These are phyloP conservation scores for Epichloe gansuensis DNA, from an alignment of 2,329 filamentous ascomycete genomes.

Conservation along the genomic window DNA sequence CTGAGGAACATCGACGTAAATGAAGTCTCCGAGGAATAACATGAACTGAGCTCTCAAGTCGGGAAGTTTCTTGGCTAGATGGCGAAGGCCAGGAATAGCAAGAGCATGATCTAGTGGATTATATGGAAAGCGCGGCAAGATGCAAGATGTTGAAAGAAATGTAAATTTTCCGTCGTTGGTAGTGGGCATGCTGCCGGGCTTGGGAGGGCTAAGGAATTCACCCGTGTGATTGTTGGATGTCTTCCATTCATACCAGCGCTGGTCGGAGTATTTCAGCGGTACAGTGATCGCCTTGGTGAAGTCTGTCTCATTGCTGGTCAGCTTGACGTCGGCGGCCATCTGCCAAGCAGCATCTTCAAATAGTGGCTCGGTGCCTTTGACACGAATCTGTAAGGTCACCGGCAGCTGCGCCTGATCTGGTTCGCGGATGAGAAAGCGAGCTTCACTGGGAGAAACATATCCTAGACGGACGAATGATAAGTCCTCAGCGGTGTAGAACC, in stretches of 20 bases:
- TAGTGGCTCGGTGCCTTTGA: conserved; percentile 36
- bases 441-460: conserved; percentile 69
- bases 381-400: conserved; percentile 54
- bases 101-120: conserved; percentile 71
- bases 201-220: conserved; percentile 66
- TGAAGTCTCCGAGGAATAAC: conserved; percentile 78
- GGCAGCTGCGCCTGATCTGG: conserved; percentile 64
- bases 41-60: conserved; percentile 63
- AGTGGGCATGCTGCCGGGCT: conserved; percentile 47
- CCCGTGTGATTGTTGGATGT: conserved; percentile 81
- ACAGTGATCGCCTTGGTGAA: conserved; percentile 64
- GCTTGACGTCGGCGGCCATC: conserved; percentile 47
- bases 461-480: conserved; percentile 79
- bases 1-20: conserved; percentile 79
- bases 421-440: conserved; percentile 74
- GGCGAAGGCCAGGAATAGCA: conserved; percentile 64
- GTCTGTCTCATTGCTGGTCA: conserved; percentile 65
- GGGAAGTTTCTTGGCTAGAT: conserved; percentile 61
- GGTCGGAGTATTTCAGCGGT: conserved; percentile 48
- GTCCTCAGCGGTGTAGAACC: conserved; percentile 57
- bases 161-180: conserved; percentile 61
- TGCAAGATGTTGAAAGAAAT: conserved; percentile 85
- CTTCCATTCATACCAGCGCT: conserved; percentile 68
- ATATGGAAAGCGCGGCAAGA: conserved; percentile 85
- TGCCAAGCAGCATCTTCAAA: conserved; percentile 53